These are phyloP conservation scores for Pseudocercospora crystallina DNA, from an alignment of 2,329 filamentous ascomycete species.

Conservation along the genomic window DNA sequence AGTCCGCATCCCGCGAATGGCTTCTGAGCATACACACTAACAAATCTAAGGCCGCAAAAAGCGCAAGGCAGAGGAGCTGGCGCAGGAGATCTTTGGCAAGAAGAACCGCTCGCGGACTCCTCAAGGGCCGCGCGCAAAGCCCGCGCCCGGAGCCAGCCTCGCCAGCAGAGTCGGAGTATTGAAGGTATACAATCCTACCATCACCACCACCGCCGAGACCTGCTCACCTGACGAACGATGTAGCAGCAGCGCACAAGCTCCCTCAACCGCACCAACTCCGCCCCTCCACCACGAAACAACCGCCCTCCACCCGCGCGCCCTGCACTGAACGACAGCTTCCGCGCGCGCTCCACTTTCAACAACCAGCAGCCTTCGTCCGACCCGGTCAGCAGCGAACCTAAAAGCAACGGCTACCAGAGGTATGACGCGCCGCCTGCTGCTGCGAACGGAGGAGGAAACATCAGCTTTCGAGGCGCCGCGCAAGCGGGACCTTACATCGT, in stretches of 20 bases:
- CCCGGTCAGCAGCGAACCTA: constrained; percentile 22
- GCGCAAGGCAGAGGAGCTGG: constrained; percentile 48
- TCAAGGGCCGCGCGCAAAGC: constrained; percentile 44
- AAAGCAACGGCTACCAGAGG: constrained; percentile 32
- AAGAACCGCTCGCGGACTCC: constrained; percentile 58
- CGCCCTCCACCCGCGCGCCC: constrained; percentile 21
- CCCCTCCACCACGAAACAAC: constrained; percentile 21
- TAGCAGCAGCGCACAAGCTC: constrained; percentile 28
- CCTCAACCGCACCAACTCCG: constrained; percentile 26
- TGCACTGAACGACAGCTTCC: constrained; percentile 32
- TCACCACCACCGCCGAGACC: neutral
- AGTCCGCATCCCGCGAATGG: neutral
- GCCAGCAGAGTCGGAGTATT: constrained; percentile 71
- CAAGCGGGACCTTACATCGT: constrained; percentile 66
- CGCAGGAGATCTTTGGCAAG: constrained; percentile 68
- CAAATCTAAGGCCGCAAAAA: constrained; percentile 20
- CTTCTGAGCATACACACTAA: neutral
- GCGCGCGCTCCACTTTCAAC: constrained; percentile 40
- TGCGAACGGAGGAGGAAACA: constrained; percentile 44
- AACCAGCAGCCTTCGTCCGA: constrained; percentile 39
- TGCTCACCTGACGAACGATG: neutral
- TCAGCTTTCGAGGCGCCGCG: constrained; percentile 67
- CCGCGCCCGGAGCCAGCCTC: constrained; percentile 53
- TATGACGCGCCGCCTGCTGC: constrained; percentile 23
- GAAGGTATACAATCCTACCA: constrained; percentile 54